Conservation (phyloP, 1,284 basidiomycete genomes). For the Cutaneotrichosporon dermatis region DNA sequence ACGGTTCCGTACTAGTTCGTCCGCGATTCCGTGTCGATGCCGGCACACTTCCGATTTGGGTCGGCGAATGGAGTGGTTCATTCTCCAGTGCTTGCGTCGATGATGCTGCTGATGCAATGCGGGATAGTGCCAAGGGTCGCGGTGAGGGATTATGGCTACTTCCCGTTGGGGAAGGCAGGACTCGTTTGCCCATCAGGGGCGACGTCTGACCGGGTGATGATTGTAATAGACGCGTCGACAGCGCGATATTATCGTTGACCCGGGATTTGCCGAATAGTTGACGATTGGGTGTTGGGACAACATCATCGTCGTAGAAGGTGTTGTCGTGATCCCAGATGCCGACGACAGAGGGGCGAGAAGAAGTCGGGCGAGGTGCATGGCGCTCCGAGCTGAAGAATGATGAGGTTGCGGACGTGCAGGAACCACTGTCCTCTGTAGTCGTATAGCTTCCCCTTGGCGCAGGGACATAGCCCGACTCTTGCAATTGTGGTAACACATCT, state of each 20-base stretch:
- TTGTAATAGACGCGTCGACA: not conserved
- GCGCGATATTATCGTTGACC: not conserved
- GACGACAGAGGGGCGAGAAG: constrained; percentile 19
- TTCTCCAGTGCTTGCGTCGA: not conserved
- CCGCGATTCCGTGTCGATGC: not conserved
- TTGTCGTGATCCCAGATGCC: constrained; percentile 29
- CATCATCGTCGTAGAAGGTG: constrained; percentile 19
- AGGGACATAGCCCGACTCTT: not conserved
- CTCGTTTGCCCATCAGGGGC: not conserved
- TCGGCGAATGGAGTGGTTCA: not conserved
- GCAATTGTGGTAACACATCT: constrained; percentile 4
- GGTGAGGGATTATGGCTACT: not conserved
- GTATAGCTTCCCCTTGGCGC: constrained; percentile 9
- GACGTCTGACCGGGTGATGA: constrained; percentile 2
- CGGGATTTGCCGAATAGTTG: constrained; percentile 14
- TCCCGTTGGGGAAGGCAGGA: constrained; percentile 1
- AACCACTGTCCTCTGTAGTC: constrained; percentile 31
- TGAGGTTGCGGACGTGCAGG: constrained; percentile 32
- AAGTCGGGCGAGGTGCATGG: constrained; percentile 12
- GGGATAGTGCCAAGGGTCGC: not conserved
- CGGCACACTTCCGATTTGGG: not conserved
- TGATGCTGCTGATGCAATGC: not conserved
- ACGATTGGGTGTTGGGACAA: constrained; percentile 19
- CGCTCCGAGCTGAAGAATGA: constrained; percentile 32
- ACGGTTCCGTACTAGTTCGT: not conserved